These are phyloP conservation scores for Exophiala xenobiotica DNA, from an alignment of 2,329 filamentous ascomycete genomes.

Conservation along the genomic window DNA sequence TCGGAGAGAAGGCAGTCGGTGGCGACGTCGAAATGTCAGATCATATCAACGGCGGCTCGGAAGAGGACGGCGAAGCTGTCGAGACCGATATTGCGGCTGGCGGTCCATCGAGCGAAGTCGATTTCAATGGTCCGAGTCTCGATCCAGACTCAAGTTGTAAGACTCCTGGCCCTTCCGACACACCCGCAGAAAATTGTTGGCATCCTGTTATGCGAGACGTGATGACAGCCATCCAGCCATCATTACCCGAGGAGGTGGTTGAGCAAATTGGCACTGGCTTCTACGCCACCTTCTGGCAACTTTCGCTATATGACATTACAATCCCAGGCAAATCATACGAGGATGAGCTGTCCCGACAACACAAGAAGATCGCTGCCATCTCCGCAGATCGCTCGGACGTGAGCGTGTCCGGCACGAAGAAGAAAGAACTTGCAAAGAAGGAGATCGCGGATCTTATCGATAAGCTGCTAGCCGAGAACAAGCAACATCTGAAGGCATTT, in stretches of 20 bases:
- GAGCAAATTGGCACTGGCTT: constrained; percentile 73
- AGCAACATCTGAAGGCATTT: constrained; percentile 66
- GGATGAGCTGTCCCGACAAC: constrained; percentile 67
- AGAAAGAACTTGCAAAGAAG: constrained; percentile 69
- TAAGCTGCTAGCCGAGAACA: constrained; percentile 70
- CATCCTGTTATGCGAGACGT: constrained; percentile 73
- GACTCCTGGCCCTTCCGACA: constrained; percentile 34
- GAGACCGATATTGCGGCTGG: constrained; percentile 39
- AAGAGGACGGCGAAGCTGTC: constrained; percentile 37
- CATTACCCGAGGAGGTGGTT: constrained; percentile 64
- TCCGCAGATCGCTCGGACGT: constrained; percentile 72
- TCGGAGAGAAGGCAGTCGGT: constrained; percentile 29
- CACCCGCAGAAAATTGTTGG: constrained; percentile 50
- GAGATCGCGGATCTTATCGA: constrained; percentile 67
- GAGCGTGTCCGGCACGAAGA: constrained; percentile 62
- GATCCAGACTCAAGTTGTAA: constrained; percentile 22
- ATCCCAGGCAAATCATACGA: constrained; percentile 77
- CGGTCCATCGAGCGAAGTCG: constrained; percentile 22
- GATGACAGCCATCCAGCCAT: constrained; percentile 64
- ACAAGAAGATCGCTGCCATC: constrained; percentile 65
- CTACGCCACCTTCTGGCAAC: constrained; percentile 88
- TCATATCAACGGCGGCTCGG: constrained; percentile 24
- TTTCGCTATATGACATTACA: constrained; percentile 77
- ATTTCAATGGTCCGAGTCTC: constrained; percentile 12
- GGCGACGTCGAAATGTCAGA: constrained; percentile 35